Evolutionary conservation across 768 basidiomycete species (phyloP).

Genomic region (Boletus subparvulus): DNA sequence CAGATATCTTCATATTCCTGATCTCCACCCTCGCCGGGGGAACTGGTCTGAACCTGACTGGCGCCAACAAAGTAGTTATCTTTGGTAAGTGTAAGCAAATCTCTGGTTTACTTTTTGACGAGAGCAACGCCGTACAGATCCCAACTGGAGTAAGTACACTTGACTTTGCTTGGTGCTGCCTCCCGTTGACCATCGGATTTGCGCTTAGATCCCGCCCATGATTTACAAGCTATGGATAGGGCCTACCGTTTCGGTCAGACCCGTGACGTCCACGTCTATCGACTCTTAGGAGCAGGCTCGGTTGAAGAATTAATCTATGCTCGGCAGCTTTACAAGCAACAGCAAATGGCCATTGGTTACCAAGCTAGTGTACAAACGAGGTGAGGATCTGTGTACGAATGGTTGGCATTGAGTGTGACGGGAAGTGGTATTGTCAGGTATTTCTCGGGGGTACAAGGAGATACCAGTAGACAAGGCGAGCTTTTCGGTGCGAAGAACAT

Average conservation of each 20-base stretch:
- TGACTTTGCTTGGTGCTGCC: not conserved
- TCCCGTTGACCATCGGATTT: not conserved
- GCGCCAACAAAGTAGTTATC: conserved; percentile 92
- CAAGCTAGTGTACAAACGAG: conserved; percentile 81
- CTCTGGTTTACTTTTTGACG: not conserved
- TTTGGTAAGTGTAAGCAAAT: conserved; percentile 54
- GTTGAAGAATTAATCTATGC: conserved; percentile 88
- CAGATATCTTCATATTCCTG: conserved; percentile 74
- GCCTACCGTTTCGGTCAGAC: conserved; percentile 87
- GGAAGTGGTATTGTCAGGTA: conserved; percentile 45
- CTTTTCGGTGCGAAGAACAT: conserved; percentile 86
- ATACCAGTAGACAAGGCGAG: conserved; percentile 71
- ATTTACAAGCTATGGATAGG: conserved; percentile 88
- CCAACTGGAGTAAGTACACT: conserved; percentile 86
- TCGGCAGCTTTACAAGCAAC: conserved; percentile 89
- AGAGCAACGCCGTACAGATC: conserved; percentile 49
- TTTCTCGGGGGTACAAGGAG: conserved; percentile 81
- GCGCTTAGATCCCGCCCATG: conserved; percentile 83
- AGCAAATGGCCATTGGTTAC: conserved; percentile 91
- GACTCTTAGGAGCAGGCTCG: conserved; percentile 83
- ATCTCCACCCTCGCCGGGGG: conserved; percentile 93
- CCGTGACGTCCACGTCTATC: conserved; percentile 80
- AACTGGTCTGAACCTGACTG: conserved; percentile 85
- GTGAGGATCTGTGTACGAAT: conserved; percentile 33
- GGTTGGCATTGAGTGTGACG: not conserved